phyloP scores from a whole-genome alignment of 768 basidiomycete genomes.

The Mycena alexandri region DNA sequence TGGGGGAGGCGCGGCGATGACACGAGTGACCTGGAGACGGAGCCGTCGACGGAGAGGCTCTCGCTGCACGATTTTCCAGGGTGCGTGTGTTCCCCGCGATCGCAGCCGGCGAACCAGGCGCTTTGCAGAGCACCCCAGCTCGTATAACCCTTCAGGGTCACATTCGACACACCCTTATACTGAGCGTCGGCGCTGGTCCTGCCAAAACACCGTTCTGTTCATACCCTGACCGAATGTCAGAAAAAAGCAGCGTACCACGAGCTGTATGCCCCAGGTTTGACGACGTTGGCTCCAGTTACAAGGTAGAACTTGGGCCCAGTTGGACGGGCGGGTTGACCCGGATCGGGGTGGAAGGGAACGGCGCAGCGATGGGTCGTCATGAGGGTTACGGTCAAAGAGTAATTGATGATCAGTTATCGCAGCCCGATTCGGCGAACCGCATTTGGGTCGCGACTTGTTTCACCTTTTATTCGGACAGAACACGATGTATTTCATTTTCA shows the following conservation, averaged over 20 bases:
- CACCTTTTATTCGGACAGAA: too few species aligned
- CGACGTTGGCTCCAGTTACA: background rate
- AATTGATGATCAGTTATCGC: too few species aligned
- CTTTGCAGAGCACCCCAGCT: background rate
- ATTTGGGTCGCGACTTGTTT: too few species aligned
- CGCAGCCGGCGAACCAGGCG: constrained; percentile 6
- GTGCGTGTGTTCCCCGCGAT: constrained; percentile 11
- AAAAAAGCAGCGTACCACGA: constrained; percentile 1
- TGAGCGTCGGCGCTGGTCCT: constrained; percentile 9
- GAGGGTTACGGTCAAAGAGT: too few species aligned
- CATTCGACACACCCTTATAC: background rate
- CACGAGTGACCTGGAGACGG: too few species aligned
- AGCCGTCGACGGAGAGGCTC: too few species aligned
- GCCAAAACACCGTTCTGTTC: too few species aligned
- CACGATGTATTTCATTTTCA: too few species aligned
- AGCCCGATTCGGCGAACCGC: too few species aligned
- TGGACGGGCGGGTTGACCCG: background rate
- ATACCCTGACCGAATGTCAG: too few species aligned
- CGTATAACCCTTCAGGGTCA: background rate
- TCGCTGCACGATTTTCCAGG: background rate
- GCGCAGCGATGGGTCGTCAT: background rate
- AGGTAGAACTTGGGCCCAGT: background rate
- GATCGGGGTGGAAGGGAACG: constrained; percentile 6
- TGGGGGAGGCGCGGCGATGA: too few species aligned
- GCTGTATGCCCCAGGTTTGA: background rate